Base-by-base conservation (phyloP, 441 rosid genomes). In the Metrosideros polymorpha region DNA sequence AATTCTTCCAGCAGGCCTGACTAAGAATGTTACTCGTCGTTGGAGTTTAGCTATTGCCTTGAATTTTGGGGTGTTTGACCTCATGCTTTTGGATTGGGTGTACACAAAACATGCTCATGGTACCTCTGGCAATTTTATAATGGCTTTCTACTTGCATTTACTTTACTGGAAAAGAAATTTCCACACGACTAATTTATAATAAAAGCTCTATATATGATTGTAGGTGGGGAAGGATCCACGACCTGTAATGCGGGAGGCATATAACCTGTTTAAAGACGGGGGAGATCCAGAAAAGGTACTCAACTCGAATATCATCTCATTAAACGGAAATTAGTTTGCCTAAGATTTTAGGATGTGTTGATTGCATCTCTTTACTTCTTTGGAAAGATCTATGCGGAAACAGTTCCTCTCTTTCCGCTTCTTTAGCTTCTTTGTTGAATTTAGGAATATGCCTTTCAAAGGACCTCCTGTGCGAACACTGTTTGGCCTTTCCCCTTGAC, bases 181-280 rank as follows among this genome's bases (percentile, higher is more conserved):
- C 9, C 1, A 39, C 45, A 1, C 15, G 0, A 39, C 79, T 39
- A 25, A 39, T 39, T 22, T 71, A 39, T 9, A 71, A 6, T 54
- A 53, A 47, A 42, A 27, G 85, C 59, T 84, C 61, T 24, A 39
- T 42, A 49, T n/a, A 71, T 88, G 49, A 86, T 85, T 90, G 92
- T 93, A 95, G 99, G 99, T 95, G 76, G 96, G 97, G 59, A 94
- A 94, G 92, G 99, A 97, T 92, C 91, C 95, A 50, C 90, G 97
- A 79, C 96, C 96, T n/a, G 94, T 94, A 59, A 95, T 96, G 99
- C 87, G 93, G 61, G 95, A 93, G 90, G 98, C 94, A 86, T 97
- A 94, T 91, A 89, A 90, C 88, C 88, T 96, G 94, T 94, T 96
- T 88, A 96, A 91, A 91, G 92, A 92, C 82, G 96, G 99, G 24